Base-by-base conservation (phyloP, 2,329 filamentous ascomycete genomes). In the Fusarium virguliforme region DNA sequence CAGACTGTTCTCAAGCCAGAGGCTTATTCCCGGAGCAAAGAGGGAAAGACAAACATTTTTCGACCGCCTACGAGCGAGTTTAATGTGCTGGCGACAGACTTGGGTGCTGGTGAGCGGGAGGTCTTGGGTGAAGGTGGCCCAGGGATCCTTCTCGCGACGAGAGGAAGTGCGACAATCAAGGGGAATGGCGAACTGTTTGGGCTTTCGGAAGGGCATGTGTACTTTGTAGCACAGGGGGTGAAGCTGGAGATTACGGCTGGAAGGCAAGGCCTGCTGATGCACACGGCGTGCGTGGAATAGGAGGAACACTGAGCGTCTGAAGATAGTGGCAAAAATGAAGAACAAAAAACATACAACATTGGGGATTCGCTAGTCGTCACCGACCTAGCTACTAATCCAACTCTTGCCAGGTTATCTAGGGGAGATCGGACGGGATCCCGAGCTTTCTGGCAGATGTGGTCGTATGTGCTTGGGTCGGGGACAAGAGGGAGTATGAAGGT, bases 21-120 rank as follows among this genome's bases (percentile, higher is more conserved):
- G 61, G 78, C 79, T 53, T 89, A 85, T 62, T 79, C 83, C 0
- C 84, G 86, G 66, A 86, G 89, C 54, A 81, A 82, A 67, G 84
- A 85, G 43, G 90, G 90, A 0, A 90, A 87, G 79, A 92, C 91
- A 1, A 83, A 85, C 55, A 81, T 90, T 2, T 93, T 92, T 75
- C 84, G 83, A 9, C 91, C 92, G 6, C 90, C 91, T 0, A 85
- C 93, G 79, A 89, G 87, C 73, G 92, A 94, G 79, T 94, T 95
- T 75, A 87, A 90, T 72, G 88, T 94, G 81, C 80, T 94, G 10
- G 83, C 86, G 53, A 89, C 87, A 2, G 84, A 85, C 22, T 75
- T 94, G n/a, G 79, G 77, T 4, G 79, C 79, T 0, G 88, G 86
- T 0, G 89, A 92, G 73, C 85, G 80, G 38, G 92, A 94, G 72